A percentile compares a stretch with the other conserved stretches of the same genome.
phyloP scores from a whole-genome alignment of 352 stramenopile species.

The Globisporangium alternatum region DNA sequence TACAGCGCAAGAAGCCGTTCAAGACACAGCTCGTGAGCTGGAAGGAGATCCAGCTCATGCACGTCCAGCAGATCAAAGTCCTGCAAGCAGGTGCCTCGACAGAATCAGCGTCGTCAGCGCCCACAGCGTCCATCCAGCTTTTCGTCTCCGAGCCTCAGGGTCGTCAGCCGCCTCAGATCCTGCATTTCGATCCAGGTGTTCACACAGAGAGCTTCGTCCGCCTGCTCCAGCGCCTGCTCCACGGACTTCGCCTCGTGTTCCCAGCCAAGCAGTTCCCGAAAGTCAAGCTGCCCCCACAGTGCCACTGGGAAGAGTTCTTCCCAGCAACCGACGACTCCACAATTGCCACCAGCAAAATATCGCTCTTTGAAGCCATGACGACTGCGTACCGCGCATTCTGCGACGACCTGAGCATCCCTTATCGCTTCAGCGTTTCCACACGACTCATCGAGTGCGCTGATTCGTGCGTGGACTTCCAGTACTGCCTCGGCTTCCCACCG shows the following conservation, averaged over 20 bases:
- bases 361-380: slow-evolving; percentile 32
- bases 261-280: slow-evolving; percentile 29
- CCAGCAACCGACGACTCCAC: slow-evolving; percentile 1
- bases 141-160: slow-evolving; percentile 16
- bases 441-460: slow-evolving; percentile 51
- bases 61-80: slow-evolving; percentile 37
- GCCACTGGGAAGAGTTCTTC: slow-evolving; percentile 58
- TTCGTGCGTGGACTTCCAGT: slow-evolving; percentile 59
- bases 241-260: slow-evolving; percentile 47
- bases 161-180: not conserved
- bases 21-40: slow-evolving; percentile 27
- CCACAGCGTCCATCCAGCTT: slow-evolving; percentile 34
- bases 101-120: slow-evolving; percentile 2
- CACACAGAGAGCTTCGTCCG: slow-evolving; percentile 52
- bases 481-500: slow-evolving; percentile 42
- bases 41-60: slow-evolving; percentile 45
- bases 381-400: slow-evolving; percentile 61
- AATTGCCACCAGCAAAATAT: not conserved
- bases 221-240: slow-evolving; percentile 49
- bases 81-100: slow-evolving; percentile 17
- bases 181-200: slow-evolving; percentile 60
- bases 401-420: slow-evolving; percentile 48
- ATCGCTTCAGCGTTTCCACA: slow-evolving; percentile 40
- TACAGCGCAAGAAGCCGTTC: slow-evolving; percentile 51
- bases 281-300: slow-evolving; percentile 34